Percentiles rank a stretch among this genome's conserved stretches.
Conservation (phyloP, 441 rosid species). For the Corymbia citriodora region DNA sequence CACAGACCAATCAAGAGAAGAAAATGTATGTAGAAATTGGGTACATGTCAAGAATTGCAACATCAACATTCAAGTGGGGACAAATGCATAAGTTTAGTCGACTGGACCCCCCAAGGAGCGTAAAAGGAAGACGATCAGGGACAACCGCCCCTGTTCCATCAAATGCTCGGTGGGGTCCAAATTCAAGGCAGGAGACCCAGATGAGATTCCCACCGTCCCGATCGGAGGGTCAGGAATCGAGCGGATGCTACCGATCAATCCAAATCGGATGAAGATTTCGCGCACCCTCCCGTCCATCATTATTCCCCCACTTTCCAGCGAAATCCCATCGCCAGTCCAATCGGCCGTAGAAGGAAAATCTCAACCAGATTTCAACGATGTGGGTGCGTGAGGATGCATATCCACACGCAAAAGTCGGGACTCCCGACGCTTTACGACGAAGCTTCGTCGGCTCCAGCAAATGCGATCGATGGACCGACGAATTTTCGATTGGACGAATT, state of each 20-base stretch:
- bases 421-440: not conserved
- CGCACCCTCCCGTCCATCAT: not conserved
- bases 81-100: not conserved
- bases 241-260: not conserved
- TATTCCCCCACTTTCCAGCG: not conserved
- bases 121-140: not conserved
- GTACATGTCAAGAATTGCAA: not conserved
- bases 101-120: not conserved
- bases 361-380: too few relatives aligned
- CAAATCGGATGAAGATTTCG: not conserved
- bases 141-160: not conserved
- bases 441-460: not conserved
- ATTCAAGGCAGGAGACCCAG: not conserved
- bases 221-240: not conserved
- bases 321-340: not conserved
- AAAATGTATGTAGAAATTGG: not conserved
- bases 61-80: not conserved
- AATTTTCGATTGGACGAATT: not conserved
- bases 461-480: not conserved
- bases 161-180: not conserved
- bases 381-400: not conserved
- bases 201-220: not conserved
- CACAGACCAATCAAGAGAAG: not conserved
- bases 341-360: not conserved
- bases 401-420: not conserved